Conservation (phyloP, 345 rosid species). For the Camelina neglecta region DNA sequence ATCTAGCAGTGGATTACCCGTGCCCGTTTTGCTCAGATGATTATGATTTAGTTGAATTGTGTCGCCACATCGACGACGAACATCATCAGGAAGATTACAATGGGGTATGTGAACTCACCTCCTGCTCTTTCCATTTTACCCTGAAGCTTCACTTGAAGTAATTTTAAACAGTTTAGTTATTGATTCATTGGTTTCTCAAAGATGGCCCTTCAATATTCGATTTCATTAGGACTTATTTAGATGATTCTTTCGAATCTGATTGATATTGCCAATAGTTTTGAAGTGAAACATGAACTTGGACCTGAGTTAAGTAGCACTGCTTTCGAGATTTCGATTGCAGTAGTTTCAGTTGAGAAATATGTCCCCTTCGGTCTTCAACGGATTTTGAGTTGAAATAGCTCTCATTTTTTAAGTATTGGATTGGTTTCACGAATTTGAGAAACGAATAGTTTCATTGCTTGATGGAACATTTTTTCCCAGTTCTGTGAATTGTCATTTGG, state of each 20-base stretch:
- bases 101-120: conserved; percentile 39
- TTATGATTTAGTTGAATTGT: conserved; percentile 41
- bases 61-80: conserved; percentile 42
- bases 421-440: background rate
- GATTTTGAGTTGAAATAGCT: background rate
- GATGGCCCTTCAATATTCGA: background rate
- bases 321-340: background rate
- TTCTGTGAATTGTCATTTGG: conserved; percentile 3
- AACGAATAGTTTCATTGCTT: background rate
- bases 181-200: background rate
- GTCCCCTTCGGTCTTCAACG: background rate
- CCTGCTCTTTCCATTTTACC: background rate
- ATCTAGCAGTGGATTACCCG: conserved; percentile 31
- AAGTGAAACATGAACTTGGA: conserved; percentile 3
- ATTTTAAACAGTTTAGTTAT: background rate
- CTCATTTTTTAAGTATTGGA: background rate
- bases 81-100: conserved; percentile 37
- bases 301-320: background rate
- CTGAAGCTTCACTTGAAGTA: conserved; percentile 11
- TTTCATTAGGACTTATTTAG: background rate
- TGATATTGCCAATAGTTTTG: conserved; percentile 1
- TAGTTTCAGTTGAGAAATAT: background rate
- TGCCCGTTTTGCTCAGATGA: conserved; percentile 44
- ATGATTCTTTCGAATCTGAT: background rate
- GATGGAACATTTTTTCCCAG: background rate